These are phyloP conservation scores for Malassezia sp. DNA, from an alignment of 1,284 basidiomycete species.

Conservation along the genomic window DNA sequence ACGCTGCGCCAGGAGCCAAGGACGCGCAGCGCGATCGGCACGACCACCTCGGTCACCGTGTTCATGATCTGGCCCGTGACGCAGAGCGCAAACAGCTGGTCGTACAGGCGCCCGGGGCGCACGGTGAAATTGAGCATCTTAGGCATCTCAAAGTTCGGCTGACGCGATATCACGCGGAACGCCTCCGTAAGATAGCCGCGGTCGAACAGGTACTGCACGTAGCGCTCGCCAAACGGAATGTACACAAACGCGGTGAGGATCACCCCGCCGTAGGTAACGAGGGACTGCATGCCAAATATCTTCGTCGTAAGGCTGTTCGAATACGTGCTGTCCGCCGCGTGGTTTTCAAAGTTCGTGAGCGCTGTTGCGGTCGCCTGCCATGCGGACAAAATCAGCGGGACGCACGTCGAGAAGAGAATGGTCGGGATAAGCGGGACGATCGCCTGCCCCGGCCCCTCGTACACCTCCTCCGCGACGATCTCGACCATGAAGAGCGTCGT, in stretches of 20 bases:
- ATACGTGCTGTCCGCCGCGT: slow-evolving; percentile 60
- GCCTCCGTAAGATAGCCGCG: slow-evolving; percentile 31
- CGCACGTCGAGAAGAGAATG: slow-evolving; percentile 65
- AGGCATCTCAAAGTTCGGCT: slow-evolving; percentile 22
- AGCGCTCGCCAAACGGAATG: slow-evolving; percentile 42
- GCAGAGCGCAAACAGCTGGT: slow-evolving; percentile 86
- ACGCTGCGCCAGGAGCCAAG: slow-evolving; percentile 10
- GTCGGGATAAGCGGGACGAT: slow-evolving; percentile 68
- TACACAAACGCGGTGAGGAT: slow-evolving; percentile 42
- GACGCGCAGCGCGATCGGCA: slow-evolving; percentile 60
- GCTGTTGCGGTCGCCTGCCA: slow-evolving; percentile 62
- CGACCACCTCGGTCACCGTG: slow-evolving; percentile 68
- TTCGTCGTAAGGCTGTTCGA: slow-evolving; percentile 75
- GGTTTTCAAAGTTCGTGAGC: slow-evolving; percentile 70
- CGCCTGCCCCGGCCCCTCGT: slow-evolving; percentile 70
- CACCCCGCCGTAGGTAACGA: slow-evolving; percentile 64
- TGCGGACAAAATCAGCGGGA: slow-evolving; percentile 69
- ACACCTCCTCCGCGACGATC: slow-evolving; percentile 41
- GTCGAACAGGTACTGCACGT: slow-evolving; percentile 34
- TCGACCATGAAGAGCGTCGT: slow-evolving; percentile 47
- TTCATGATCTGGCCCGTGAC: slow-evolving; percentile 83
- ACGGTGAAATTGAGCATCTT: slow-evolving; percentile 42
- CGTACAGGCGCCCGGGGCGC: slow-evolving; percentile 60
- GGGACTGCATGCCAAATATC: slow-evolving; percentile 73
- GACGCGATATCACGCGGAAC: slow-evolving; percentile 22